Base-by-base conservation (phyloP, 1,139 yeast species). In the Pichia cactophila region DNA sequence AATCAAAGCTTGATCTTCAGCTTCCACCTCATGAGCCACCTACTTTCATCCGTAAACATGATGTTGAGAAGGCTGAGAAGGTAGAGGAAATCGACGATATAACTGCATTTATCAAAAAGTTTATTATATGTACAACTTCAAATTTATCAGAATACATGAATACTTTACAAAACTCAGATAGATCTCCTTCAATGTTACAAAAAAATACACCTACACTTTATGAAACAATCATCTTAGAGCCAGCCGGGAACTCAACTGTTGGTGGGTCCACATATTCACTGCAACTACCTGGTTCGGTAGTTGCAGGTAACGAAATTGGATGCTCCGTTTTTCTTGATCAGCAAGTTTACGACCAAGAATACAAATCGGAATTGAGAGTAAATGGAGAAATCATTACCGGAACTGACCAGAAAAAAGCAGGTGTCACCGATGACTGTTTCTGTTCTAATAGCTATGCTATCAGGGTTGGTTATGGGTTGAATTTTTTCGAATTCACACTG, bases 401-500 rank as follows among this genome's bases (percentile, higher is more conserved):
- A 3, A 9, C 12, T 17, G 28, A 38, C 6, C 41, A 23, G 5
- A 20, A 20, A 23, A 59, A 56, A 8, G 26, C 26, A 5, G 46
- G 49, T 6, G 54, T 52, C 29, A 46, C 46, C 4, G 54, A 58
- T 26, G 51, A 50, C 9, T 38, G 28, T 7, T 61, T 62, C 48
- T 50, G 61, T 41, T 63, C 65, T 5, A 55, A 63, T 38, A 61
- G 58, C 46, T 65, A 55, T 48, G 66, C 62, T 46, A 50, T 64
- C 40, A 61, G 58, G 41, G 48, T 64, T 17, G 61, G 65, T 7
- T 57, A 55, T 39, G 69, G 69, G 7, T 52, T 66, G 43, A 66
- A 65, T 43, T 50, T 59, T 33, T 49, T 64, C 33, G 66, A 64
- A 44, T 65, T 58, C 36, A 50, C 54, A 9, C 54, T 61, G 39